Conservation (phyloP, 1,139 yeast species). For the Hansenula lynferdii region DNA sequence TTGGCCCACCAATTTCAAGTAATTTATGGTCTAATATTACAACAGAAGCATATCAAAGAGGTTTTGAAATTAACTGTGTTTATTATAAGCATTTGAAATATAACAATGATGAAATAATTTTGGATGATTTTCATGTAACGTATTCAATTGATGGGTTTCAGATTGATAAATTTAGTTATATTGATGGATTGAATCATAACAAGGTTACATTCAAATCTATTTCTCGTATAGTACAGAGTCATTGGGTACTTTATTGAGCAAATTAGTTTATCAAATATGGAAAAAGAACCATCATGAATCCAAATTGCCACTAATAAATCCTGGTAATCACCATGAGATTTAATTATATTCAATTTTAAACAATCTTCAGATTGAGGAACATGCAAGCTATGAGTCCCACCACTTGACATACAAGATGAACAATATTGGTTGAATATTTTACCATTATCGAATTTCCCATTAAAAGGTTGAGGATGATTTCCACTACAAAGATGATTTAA, state of each 20-base stretch:
- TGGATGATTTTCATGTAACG: neutral
- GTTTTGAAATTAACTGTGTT: neutral
- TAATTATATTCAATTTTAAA: slow-evolving; percentile 58
- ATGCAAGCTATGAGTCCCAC: neutral
- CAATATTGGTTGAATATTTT: slow-evolving; percentile 2
- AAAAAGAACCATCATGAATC: slow-evolving; percentile 38
- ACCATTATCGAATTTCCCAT: neutral
- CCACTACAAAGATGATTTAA: no score
- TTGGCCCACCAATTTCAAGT: neutral
- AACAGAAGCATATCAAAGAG: neutral
- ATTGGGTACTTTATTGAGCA: no score
- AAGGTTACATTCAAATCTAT: neutral
- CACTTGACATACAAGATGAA: slow-evolving; percentile 4
- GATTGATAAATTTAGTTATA: neutral
- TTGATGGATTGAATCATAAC: neutral
- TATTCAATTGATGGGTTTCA: neutral
- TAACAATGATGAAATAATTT: neutral
- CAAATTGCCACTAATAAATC: slow-evolving; percentile 28
- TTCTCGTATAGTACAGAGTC: no score
- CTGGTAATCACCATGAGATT: slow-evolving; percentile 57
- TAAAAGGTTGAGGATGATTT: slow-evolving; percentile 10
- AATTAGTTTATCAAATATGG: no score
- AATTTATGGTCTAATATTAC: neutral
- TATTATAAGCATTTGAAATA: neutral
- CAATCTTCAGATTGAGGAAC: slow-evolving; percentile 1